Percentiles rank a stretch among this genome's conserved stretches.
These are phyloP conservation scores for Lanmaoa rubissima DNA, from an alignment of 768 basidiomycete species.

Conservation along the genomic window DNA sequence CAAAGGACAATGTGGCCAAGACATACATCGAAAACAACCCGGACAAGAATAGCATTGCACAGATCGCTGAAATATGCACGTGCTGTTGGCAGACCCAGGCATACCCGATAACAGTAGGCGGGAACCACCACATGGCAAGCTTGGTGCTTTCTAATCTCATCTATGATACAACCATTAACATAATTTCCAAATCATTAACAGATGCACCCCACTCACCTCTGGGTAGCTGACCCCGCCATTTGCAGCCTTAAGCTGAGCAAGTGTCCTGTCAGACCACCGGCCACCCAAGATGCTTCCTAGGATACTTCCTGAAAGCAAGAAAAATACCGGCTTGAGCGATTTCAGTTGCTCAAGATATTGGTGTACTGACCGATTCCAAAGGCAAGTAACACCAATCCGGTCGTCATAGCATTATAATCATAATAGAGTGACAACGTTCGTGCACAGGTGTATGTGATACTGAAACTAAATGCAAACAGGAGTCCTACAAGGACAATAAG, in stretches of 20 bases:
- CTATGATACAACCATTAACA: slow-evolving; percentile 32
- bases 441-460: slow-evolving; percentile 71
- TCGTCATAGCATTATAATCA: slow-evolving; percentile 64
- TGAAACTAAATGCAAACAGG: slow-evolving; percentile 67
- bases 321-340: background rate
- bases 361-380: slow-evolving; percentile 60
- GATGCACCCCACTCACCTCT: slow-evolving; percentile 48
- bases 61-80: slow-evolving; percentile 65
- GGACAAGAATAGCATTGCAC: slow-evolving; percentile 68
- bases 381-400: slow-evolving; percentile 74
- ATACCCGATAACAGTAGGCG: slow-evolving; percentile 63
- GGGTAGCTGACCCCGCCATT: slow-evolving; percentile 55
- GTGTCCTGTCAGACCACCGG: slow-evolving; percentile 53
- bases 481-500: slow-evolving; percentile 44
- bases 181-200: background rate
- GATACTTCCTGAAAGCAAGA: slow-evolving; percentile 39
- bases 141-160: slow-evolving; percentile 74
- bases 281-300: slow-evolving; percentile 59
- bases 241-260: slow-evolving; percentile 42
- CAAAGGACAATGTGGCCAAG: background rate
- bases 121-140: slow-evolving; percentile 48
- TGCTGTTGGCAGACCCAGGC: slow-evolving; percentile 73
- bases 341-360: background rate
- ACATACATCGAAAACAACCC: slow-evolving; percentile 77
- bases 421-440: slow-evolving; percentile 68